Evolutionary conservation across 345 rosid species (phyloP), one percentile per base, ranked within the genome.

Genomic region (Dovyalis caffra): DNA sequence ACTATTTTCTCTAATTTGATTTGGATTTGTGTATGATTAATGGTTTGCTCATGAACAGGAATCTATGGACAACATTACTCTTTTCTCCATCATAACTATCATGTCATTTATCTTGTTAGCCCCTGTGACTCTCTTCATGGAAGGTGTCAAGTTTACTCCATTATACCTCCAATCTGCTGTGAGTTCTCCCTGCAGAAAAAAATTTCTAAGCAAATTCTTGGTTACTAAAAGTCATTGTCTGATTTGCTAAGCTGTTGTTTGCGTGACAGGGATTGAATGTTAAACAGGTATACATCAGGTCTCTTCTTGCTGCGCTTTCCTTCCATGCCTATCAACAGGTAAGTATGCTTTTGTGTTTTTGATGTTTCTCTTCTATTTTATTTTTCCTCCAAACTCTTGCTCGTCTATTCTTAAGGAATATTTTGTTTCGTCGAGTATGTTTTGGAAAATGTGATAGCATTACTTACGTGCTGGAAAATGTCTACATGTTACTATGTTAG

Each of bases 311-410:
- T 61, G 95, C 99, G 11, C 89, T 95, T 68, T 90, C 90, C 82
- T 95, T 89, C 89, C 99, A 95, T 83, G 99, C 98, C 28, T 93
- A 95, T 83, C 99, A 95, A 83, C 99, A 95, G 96, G 99, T 90
- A 71, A 83, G 82, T 38, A 61, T 43, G 77, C 47, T 47, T 47
- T 33, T 16, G 1, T 64, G 8, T 77, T 51, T 62, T 18, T 58
- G 64, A 40, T 28, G 63, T 43, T 65, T 57, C 47, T 23, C 5
- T 6, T 49, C 32, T 25, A 23, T 51, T 38, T n/a, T n/a, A n/a
- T n/a, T 51, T 69, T 25, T 57, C 38, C n/a, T 32, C 56, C 26
- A 37, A 53, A 35, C 53, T 16, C 32, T 4, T 32, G 6, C 68
- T 40, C 64, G 7, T 45, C 43, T 64, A 9, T 51, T 51, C 63